Conservation (phyloP, 2,329 filamentous ascomycete species). For the Thielaviopsis cerberus region DNA sequence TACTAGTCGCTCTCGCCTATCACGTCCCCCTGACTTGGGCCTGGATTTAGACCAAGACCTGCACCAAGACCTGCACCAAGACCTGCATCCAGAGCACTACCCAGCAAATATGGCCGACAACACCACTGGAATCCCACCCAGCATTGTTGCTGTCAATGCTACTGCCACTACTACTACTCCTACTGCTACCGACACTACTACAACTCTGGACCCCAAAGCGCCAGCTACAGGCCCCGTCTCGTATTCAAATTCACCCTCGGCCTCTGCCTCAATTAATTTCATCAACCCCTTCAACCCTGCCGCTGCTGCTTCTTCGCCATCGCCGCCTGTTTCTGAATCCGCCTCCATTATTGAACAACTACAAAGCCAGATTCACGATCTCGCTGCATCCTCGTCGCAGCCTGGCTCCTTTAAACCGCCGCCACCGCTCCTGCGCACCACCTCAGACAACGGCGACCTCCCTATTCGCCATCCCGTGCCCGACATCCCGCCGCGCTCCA, state of each 20-base stretch:
- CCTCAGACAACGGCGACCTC: constrained; percentile 24
- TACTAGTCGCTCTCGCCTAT: not conserved
- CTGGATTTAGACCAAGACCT: not conserved
- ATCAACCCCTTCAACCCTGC: not conserved
- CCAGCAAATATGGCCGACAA: not conserved
- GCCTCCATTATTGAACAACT: constrained; percentile 13
- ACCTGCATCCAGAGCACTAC: not conserved
- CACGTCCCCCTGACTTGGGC: not conserved
- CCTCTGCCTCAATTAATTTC: not conserved
- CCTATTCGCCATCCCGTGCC: constrained; percentile 40
- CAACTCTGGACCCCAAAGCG: not conserved
- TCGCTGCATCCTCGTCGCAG: not conserved
- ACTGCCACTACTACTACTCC: not conserved
- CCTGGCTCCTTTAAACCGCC: constrained; percentile 12
- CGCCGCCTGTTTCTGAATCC: constrained; percentile 3
- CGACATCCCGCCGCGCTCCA: constrained; percentile 42
- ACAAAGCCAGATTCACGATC: constrained; percentile 8
- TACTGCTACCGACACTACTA: not conserved
- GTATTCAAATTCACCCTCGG: constrained; percentile 3
- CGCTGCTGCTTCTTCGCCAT: constrained; percentile 1
- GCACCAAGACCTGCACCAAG: not conserved
- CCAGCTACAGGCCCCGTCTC: not conserved
- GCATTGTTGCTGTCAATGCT: not conserved
- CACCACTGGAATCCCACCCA: not conserved
- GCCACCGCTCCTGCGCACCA: constrained; percentile 29